Conservation (phyloP, 257 asterid genomes). For the Cynanchum wilfordii region DNA sequence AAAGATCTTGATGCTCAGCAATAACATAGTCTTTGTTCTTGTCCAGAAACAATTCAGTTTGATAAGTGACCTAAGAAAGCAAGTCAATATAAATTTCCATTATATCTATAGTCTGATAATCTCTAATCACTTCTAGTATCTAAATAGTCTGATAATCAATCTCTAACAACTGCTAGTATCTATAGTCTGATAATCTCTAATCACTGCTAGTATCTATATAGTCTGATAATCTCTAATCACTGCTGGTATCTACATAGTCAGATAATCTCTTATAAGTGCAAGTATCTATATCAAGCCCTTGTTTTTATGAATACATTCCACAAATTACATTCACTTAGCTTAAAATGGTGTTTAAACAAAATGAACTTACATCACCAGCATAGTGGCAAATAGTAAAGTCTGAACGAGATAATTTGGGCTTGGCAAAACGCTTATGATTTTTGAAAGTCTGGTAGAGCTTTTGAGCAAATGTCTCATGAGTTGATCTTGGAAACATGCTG, state of each 20-base stretch:
- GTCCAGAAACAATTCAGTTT: constrained; percentile 89
- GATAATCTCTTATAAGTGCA: constrained; percentile 8
- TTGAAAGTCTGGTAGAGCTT: constrained; percentile 88
- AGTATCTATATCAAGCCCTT: constrained; percentile 8
- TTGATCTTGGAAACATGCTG: constrained; percentile 98
- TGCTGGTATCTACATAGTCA: too few species aligned
- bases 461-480: constrained; percentile 94
- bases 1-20: constrained; percentile 94
- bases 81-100: neutral
- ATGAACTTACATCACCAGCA: constrained; percentile 91
- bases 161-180: neutral
- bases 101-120: neutral
- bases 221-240: neutral
- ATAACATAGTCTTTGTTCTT: constrained; percentile 96
- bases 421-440: constrained; percentile 85
- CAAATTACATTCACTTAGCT: neutral
- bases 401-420: constrained; percentile 92
- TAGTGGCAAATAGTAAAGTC: constrained; percentile 93
- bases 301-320: neutral
- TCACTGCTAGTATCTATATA: neutral
- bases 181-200: neutral
- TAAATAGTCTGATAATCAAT: neutral
- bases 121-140: neutral
- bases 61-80: constrained; percentile 80
- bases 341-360: constrained; percentile 7